Conservation (phyloP, 2,329 filamentous ascomycete genomes). For the Penicillium sp. region DNA sequence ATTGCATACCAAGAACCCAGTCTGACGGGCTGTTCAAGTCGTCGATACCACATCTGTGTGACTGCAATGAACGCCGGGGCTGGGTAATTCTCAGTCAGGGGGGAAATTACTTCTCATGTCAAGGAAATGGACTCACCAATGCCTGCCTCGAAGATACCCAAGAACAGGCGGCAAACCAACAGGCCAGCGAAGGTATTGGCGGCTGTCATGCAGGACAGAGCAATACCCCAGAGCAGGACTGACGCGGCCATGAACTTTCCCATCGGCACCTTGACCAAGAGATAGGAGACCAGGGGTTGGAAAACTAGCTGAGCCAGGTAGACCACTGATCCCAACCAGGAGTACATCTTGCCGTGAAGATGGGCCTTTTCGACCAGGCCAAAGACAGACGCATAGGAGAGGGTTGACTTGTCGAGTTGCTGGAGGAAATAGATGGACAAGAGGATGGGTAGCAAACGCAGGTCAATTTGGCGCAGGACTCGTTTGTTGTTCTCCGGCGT, state of each 20-base stretch:
- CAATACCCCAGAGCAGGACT: conserved; percentile 57
- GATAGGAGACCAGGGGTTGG: conserved; percentile 56
- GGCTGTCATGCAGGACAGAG: conserved; percentile 57
- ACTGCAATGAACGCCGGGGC: conserved; percentile 58
- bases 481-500: conserved; percentile 58
- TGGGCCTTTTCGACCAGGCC: conserved; percentile 63
- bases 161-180: conserved; percentile 58
- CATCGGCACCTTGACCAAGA: conserved; percentile 63
- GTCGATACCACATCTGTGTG: conserved; percentile 60
- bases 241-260: conserved; percentile 62
- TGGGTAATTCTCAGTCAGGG: conserved; percentile 10
- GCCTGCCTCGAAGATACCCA: conserved; percentile 60
- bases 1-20: conserved; percentile 59
- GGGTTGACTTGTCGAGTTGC: conserved; percentile 64
- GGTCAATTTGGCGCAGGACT: conserved; percentile 57
- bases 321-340: conserved; percentile 56
- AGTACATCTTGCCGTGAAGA: conserved; percentile 60
- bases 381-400: conserved; percentile 66
- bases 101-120: not conserved
- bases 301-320: conserved; percentile 60
- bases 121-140: conserved; percentile 32
- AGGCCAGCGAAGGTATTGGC: conserved; percentile 55
- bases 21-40: conserved; percentile 56
- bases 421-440: conserved; percentile 67
- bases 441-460: conserved; percentile 58